Evolutionary conservation across 2,329 filamentous ascomycete genomes (phyloP).

Genomic region (Zymoseptoria passerinii): DNA sequence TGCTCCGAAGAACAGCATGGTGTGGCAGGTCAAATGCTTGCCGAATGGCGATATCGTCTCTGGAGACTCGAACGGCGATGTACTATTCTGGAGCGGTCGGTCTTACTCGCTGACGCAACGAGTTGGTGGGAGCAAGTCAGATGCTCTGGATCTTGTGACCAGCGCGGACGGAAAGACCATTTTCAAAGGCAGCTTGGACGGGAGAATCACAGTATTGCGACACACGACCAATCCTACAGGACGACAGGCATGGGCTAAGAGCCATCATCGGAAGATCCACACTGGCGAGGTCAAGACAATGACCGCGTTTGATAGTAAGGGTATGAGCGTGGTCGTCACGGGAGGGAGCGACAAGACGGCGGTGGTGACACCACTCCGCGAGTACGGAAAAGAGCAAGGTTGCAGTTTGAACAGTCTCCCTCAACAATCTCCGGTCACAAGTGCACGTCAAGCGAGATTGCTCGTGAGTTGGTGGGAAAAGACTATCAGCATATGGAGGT

Average conservation of each 20-base stretch:
- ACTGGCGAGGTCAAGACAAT: conserved; percentile 92
- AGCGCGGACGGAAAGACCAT: conserved; percentile 74
- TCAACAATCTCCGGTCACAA: conserved; percentile 64
- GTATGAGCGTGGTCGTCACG: conserved; percentile 77
- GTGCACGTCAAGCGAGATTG: conserved; percentile 64
- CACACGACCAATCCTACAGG: conserved; percentile 44
- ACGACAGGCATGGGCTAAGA: conserved; percentile 66
- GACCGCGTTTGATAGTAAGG: conserved; percentile 74
- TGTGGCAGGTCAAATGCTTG: conserved; percentile 88
- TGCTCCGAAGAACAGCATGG: conserved; percentile 74
- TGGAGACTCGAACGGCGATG: conserved; percentile 86
- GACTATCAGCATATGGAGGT: conserved; percentile 74
- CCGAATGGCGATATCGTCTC: conserved; percentile 85
- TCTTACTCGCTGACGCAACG: conserved; percentile 83
- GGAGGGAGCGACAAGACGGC: conserved; percentile 83
- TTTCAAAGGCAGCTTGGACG: conserved; percentile 85
- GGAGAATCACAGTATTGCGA: conserved; percentile 75
- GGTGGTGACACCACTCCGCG: conserved; percentile 69
- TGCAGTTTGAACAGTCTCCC: conserved; percentile 75
- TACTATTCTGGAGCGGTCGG: conserved; percentile 88
- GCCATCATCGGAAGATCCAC: conserved; percentile 80
- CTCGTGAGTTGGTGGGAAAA: conserved; percentile 89
- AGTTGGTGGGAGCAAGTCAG: conserved; percentile 78
- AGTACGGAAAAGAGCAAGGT: conserved; percentile 71
- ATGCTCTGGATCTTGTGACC: conserved; percentile 79